Percentiles rank a stretch among this genome's conserved stretches.
Evolutionary conservation across 192 early-diverging fungal genomes (phyloP).

Genomic region (Coemansia reversa): DNA sequence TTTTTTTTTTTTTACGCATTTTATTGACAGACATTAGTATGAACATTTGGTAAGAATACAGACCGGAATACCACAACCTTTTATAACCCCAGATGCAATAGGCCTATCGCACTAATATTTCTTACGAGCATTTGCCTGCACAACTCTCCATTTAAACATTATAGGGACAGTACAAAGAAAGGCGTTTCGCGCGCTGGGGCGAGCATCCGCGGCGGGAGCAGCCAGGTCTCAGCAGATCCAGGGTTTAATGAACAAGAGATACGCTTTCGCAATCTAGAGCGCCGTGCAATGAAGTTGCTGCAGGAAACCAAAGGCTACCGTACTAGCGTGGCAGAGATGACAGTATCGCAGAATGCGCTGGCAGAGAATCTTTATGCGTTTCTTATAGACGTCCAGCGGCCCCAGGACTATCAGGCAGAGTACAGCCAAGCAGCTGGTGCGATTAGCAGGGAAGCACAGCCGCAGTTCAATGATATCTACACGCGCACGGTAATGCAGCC

Average conservation of each 20-base stretch:
- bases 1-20: slow-evolving; percentile 5
- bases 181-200: slow-evolving; percentile 34
- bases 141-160: background rate
- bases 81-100: background rate
- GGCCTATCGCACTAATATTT: background rate
- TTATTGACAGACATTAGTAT: background rate
- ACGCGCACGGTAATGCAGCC: slow-evolving; percentile 87
- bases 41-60: background rate
- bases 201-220: slow-evolving; percentile 28
- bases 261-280: slow-evolving; percentile 77
- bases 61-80: background rate
- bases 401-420: slow-evolving; percentile 70
- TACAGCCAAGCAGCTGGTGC: slow-evolving; percentile 82
- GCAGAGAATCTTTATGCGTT: slow-evolving; percentile 87
- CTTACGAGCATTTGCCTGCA: background rate
- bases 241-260: slow-evolving; percentile 83
- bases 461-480: slow-evolving; percentile 85
- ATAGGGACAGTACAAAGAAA: slow-evolving; percentile 52
- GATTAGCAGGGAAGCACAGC: slow-evolving; percentile 76
- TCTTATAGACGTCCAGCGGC: slow-evolving; percentile 75
- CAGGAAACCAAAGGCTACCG: slow-evolving; percentile 94
- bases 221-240: slow-evolving; percentile 55
- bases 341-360: slow-evolving; percentile 77
- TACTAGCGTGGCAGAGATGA: slow-evolving; percentile 81
- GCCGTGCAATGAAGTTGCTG: slow-evolving; percentile 77